These are phyloP conservation scores for Cylindrotheca fusiformis DNA, from an alignment of 108 stramenopile genomes.

Conservation along the genomic window DNA sequence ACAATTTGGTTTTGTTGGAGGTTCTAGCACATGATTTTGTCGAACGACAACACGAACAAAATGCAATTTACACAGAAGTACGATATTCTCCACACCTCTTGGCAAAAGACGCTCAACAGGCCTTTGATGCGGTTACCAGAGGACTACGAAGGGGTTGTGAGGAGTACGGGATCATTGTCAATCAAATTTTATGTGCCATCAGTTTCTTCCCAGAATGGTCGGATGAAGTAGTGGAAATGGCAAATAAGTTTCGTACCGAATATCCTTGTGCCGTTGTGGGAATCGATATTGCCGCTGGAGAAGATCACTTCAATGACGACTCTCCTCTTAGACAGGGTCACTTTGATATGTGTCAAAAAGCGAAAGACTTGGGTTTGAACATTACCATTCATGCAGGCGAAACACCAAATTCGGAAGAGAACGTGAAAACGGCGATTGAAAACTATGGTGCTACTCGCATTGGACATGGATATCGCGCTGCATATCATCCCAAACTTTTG, in stretches of 20 bases:
- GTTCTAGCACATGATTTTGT: slow-evolving; percentile 57
- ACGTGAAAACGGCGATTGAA: slow-evolving; percentile 50
- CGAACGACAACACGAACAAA: slow-evolving; percentile 53
- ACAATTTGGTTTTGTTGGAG: slow-evolving; percentile 54
- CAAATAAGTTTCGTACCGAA: slow-evolving; percentile 38
- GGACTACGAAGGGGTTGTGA: slow-evolving; percentile 47
- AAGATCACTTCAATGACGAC: slow-evolving; percentile 57
- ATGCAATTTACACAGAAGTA: slow-evolving; percentile 68
- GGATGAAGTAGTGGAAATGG: slow-evolving; percentile 41
- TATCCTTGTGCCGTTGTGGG: slow-evolving; percentile 65
- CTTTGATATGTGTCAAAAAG: slow-evolving; percentile 46
- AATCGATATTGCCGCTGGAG: slow-evolving; percentile 73
- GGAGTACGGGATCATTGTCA: slow-evolving; percentile 33
- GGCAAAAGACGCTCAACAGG: slow-evolving; percentile 21
- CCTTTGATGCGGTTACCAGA: slow-evolving; percentile 40
- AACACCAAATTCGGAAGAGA: slow-evolving; percentile 42
- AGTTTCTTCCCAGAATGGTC: slow-evolving; percentile 70
- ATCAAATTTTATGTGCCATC: slow-evolving; percentile 72
- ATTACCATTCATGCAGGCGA: slow-evolving; percentile 65
- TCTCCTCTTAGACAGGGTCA: slow-evolving; percentile 45
- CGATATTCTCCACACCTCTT: slow-evolving; percentile 71
- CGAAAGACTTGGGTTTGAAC: slow-evolving; percentile 47
- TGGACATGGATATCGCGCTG: slow-evolving; percentile 64
- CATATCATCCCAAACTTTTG: slow-evolving; percentile 34
- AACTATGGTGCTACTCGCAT: slow-evolving; percentile 61